Evolutionary conservation across 2,329 filamentous ascomycete genomes (phyloP), one percentile per base, ranked within the genome.

Genomic region (Camillea tinctor): DNA sequence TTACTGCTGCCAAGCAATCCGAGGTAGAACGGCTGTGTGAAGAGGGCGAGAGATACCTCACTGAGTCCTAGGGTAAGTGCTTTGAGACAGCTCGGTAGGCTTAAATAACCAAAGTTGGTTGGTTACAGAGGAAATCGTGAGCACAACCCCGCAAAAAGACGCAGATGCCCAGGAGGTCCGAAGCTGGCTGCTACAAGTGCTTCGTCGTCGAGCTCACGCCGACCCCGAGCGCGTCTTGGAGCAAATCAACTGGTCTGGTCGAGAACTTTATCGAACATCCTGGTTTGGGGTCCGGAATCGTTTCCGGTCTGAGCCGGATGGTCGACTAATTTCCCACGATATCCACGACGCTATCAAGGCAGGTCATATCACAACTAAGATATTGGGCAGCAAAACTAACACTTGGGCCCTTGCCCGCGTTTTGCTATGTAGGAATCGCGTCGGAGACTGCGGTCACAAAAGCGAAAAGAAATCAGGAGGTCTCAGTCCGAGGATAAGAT

Each of bases 311-410:
- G 67, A 71, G 51, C 62, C 66, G 1, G 64, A 67, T 22, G 64
- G 66, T 1, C 59, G 60, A 15, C 53, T 63, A 52, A 66, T 70
- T 23, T 67, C 68, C 13, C 64, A 66, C 30, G 69, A 71, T 22
- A 64, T 71, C 24, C 62, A 60, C 23, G 68, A 71, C 50, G 66
- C 69, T 53, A 55, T 62, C 36, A 62, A 64, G 57, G 64, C 61
- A 19, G n/a, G n/a, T n/a, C 26, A 58, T 44, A 17, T 44, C 36
- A 2, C 36, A n/a, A 44, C 36, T 44, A 44, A 15, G 17, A 7
- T 17, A 44, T 44, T 44, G 17, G 13, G 3, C 17, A 17, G 17
- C 36, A 44, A 30, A 30, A 51, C 49, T 51, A 21, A 51, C 49
- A 15, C 49, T 11, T 44, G 36, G 17, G n/a, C n/a, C 17, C 13